Conservation (phyloP, 2,329 filamentous ascomycete species). For the Fusarium subglutinans region DNA sequence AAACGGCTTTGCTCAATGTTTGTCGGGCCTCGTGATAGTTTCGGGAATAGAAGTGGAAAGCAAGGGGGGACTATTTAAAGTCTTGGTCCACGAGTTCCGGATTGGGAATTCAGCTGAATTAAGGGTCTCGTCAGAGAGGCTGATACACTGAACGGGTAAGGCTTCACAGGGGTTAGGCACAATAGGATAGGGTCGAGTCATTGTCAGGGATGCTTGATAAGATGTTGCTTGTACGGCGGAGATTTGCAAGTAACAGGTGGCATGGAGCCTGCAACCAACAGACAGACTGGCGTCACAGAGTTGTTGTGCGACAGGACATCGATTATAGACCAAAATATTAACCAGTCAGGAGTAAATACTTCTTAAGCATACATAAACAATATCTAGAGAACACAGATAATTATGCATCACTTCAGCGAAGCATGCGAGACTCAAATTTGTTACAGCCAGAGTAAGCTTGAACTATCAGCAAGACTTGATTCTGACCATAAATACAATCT, state of each 20-base stretch:
- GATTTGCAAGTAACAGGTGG: too few relatives aligned
- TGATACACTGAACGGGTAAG: not conserved
- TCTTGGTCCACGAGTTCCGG: slow-evolving; percentile 8
- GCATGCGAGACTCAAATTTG: not conserved
- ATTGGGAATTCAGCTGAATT: not conserved
- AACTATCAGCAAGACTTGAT: not conserved
- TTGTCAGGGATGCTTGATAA: not conserved
- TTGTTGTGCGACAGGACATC: not conserved
- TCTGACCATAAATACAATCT: not conserved
- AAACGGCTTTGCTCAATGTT: not conserved
- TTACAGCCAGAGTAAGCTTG: not conserved
- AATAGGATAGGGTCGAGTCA: not conserved
- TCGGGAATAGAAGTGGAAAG: not conserved
- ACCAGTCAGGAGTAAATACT: not conserved
- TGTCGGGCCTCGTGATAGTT: not conserved
- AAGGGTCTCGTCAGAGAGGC: not conserved
- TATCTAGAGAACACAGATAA: not conserved
- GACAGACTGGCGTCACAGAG: not conserved
- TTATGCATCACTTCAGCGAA: not conserved
- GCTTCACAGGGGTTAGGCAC: fast-evolving
- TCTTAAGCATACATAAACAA: not conserved
- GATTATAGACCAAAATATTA: not conserved
- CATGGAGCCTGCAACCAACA: too few relatives aligned
- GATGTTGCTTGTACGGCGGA: not conserved
- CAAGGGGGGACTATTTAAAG: slow-evolving; percentile 10